Evolutionary conservation across 192 early-diverging fungal genomes (phyloP).

Genomic region (Coemansia sp.): DNA sequence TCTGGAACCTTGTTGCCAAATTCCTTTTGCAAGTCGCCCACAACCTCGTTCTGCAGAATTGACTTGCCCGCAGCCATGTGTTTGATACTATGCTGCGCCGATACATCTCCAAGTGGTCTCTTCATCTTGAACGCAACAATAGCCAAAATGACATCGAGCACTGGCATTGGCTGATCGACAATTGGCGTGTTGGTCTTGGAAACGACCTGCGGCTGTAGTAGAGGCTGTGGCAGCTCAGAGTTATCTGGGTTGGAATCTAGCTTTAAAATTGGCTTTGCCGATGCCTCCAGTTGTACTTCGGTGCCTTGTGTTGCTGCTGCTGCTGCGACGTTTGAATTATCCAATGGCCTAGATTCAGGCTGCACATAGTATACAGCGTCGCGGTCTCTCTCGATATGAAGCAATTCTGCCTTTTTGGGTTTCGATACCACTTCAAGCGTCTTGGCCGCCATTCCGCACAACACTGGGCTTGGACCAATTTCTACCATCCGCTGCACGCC

Average conservation of each 20-base stretch:
- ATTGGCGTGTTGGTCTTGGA: slow-evolving; percentile 3
- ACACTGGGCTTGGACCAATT: slow-evolving; percentile 82
- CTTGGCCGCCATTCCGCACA: slow-evolving; percentile 84
- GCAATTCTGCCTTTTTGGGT: not conserved
- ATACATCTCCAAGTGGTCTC: slow-evolving; percentile 71
- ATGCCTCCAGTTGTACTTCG: not conserved
- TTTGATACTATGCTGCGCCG: slow-evolving; percentile 70
- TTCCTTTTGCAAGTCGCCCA: slow-evolving; percentile 93
- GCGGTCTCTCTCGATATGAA: slow-evolving; percentile 27
- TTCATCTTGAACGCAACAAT: slow-evolving; percentile 90
- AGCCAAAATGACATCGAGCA: slow-evolving; percentile 71
- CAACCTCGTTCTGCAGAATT: slow-evolving; percentile 93
- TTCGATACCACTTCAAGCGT: not conserved
- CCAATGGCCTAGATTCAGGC: not conserved
- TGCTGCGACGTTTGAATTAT: not conserved
- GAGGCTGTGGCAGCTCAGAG: not conserved
- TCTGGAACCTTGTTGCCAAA: slow-evolving; percentile 83
- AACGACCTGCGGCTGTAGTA: not conserved
- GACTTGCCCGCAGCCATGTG: slow-evolving; percentile 90
- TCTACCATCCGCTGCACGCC: slow-evolving; percentile 84
- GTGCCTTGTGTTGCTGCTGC: not conserved
- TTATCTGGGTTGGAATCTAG: not conserved
- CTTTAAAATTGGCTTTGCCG: not conserved
- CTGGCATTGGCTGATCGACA: slow-evolving; percentile 71
- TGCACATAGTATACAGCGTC: slow-evolving; percentile 23